Evolutionary conservation across 805 yeast genomes (phyloP), one percentile per base, ranked within the genome.

Genomic region (Schizosaccharomyces lindneri): DNA sequence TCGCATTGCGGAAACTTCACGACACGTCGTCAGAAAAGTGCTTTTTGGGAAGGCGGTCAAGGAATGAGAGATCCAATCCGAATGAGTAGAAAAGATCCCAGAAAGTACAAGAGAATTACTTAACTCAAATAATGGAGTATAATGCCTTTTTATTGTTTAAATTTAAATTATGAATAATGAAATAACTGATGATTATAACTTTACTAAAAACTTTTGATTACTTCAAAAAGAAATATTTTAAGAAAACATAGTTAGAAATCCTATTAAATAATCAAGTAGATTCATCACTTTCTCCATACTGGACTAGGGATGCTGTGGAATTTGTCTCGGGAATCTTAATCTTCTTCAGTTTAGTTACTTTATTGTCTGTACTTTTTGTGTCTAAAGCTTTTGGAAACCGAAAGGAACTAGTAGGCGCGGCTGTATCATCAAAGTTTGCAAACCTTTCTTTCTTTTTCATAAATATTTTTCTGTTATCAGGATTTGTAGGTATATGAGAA

Each of bases 1-100:
- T 64, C 63, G 4, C 70, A 65, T 63, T 74, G 77, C 63, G 67
- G 69, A 11, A 74, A 73, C 60, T 67, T 70, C 48, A 74, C 71
- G 61, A 65, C 76, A 2, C 70, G 73, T 19, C 31, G 27, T 7
- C 57, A 51, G 21, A 24, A 17, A 17, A 51, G 57, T 51, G 57
- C 57, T 29, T 75, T 74, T 65, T 74, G 77, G 77, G 77, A 74
- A 63, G 77, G 77, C 27, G 77, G 77, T 0, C 67, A 65, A 51
- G 77, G 77, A 1, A 73, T 74, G 17, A 69, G 77, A n/a, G 75
- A 74, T 62, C 68, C 67, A 31, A 65, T 65, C 29, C 67, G 65
- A 59, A 72, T 74, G 76, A 71, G 74, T 63, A 64, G 72, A n/a
- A 74, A 73, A 63, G 77, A 74, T 62, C 72, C 75, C 17, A 67